Conservation (phyloP, 148 eudicot species). For the Cornus controversa region DNA sequence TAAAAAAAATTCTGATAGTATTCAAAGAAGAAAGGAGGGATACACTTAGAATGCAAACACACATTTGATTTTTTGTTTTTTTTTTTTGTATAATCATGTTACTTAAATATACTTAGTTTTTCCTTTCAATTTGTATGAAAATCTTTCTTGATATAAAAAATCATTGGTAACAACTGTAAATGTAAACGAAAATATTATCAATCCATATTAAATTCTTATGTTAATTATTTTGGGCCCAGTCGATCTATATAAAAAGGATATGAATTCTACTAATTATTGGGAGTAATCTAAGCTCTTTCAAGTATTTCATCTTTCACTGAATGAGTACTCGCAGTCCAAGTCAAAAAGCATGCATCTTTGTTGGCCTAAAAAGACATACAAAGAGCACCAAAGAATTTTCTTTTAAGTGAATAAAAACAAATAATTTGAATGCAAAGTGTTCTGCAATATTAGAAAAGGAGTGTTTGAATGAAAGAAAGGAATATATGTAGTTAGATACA, state of each 20-base stretch:
- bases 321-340: constrained; percentile 37
- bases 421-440: constrained; percentile 60
- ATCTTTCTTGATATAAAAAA: no score
- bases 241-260: neutral
- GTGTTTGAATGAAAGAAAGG: constrained; percentile 52
- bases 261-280: neutral
- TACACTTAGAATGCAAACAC: no score
- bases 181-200: no score
- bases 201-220: no score
- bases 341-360: constrained; percentile 79
- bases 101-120: no score
- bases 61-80: no score
- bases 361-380: constrained; percentile 85
- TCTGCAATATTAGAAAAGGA: constrained; percentile 49
- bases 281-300: neutral
- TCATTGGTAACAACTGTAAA: no score
- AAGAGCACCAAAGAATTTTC: constrained; percentile 20
- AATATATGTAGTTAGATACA: neutral
- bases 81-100: no score
- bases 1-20: no score
- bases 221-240: no score
- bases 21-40: no score
- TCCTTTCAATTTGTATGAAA: no score
- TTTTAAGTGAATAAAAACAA: constrained; percentile 30
- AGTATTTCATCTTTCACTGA: constrained; percentile 5